These are phyloP conservation scores for Cladobotryum mycophilum DNA, from an alignment of 2,329 filamentous ascomycete genomes.

Conservation along the genomic window DNA sequence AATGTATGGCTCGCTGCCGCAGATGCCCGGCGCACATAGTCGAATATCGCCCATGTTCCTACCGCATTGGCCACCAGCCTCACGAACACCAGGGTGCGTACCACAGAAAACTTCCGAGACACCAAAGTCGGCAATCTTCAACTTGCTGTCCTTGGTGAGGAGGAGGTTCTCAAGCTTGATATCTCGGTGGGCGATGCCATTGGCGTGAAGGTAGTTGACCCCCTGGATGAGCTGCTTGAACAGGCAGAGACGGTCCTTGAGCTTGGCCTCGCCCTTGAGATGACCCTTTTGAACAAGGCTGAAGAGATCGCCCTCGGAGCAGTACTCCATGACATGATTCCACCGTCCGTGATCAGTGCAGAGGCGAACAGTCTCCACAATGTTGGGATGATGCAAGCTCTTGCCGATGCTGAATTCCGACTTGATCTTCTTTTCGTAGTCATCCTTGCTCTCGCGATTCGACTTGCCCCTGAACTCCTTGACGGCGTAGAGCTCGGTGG, in stretches of 20 bases:
- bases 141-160: slow-evolving; percentile 68
- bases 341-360: slow-evolving; percentile 70
- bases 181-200: slow-evolving; percentile 85
- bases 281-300: slow-evolving; percentile 65
- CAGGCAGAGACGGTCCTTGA: slow-evolving; percentile 68
- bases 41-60: slow-evolving; percentile 65
- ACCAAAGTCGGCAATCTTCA: slow-evolving; percentile 91
- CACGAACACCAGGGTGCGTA: slow-evolving; percentile 70
- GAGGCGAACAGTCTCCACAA: slow-evolving; percentile 72
- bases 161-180: slow-evolving; percentile 87
- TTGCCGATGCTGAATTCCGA: slow-evolving; percentile 86
- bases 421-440: slow-evolving; percentile 86
- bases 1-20: slow-evolving; percentile 80
- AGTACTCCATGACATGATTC: slow-evolving; percentile 94
- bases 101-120: slow-evolving; percentile 82
- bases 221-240: slow-evolving; percentile 87
- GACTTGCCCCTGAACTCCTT: slow-evolving; percentile 80
- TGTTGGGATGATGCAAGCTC: slow-evolving; percentile 78
- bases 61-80: slow-evolving; percentile 67
- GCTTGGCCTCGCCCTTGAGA: slow-evolving; percentile 57
- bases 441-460: slow-evolving; percentile 59
- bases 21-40: slow-evolving; percentile 71
- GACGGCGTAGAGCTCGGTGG: slow-evolving; percentile 67
- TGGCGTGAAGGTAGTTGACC: slow-evolving; percentile 71
- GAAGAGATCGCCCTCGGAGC: slow-evolving; percentile 74